phyloP scores from a whole-genome alignment of 2,329 filamentous ascomycete species.

The Pleurostoma richardsiae region DNA sequence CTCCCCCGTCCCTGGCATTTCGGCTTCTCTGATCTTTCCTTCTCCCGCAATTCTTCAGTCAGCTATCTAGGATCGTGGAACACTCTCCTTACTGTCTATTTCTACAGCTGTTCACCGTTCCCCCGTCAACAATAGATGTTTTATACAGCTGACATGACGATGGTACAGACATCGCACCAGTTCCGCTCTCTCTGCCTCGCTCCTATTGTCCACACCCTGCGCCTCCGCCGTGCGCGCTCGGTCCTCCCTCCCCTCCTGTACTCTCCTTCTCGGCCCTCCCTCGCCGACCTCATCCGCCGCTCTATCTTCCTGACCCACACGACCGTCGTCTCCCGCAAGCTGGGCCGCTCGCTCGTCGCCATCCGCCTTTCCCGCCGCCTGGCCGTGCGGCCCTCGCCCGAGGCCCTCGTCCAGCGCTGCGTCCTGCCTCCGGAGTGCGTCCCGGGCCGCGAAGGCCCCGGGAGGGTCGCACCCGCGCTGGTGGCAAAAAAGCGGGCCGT shows the following conservation, averaged over 20 bases:
- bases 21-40: background rate
- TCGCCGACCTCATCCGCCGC: slow-evolving; percentile 56
- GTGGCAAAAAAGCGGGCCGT: slow-evolving; percentile 59
- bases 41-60: background rate
- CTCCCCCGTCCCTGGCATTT: background rate
- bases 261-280: slow-evolving; percentile 52
- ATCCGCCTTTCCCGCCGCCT: slow-evolving; percentile 62
- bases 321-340: slow-evolving; percentile 56
- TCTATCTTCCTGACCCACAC: slow-evolving; percentile 65
- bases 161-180: slow-evolving; percentile 51
- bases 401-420: slow-evolving; percentile 55
- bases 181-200: slow-evolving; percentile 58
- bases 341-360: slow-evolving; percentile 58
- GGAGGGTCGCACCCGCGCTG: slow-evolving; percentile 51
- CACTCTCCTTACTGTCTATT: background rate
- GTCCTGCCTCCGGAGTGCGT: slow-evolving; percentile 64
- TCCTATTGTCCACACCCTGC: slow-evolving; percentile 60
- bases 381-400: slow-evolving; percentile 52
- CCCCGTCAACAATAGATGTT: background rate
- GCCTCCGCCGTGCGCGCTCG: slow-evolving; percentile 51
- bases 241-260: slow-evolving; percentile 51
- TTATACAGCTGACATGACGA: slow-evolving; percentile 1
- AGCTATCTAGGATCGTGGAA: too few relatives aligned
- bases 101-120: background rate
- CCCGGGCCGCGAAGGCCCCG: slow-evolving; percentile 30